These are phyloP conservation scores for Amoeboradix gromovi DNA, from an alignment of 371 early-diverging fungal genomes.

Conservation along the genomic window DNA sequence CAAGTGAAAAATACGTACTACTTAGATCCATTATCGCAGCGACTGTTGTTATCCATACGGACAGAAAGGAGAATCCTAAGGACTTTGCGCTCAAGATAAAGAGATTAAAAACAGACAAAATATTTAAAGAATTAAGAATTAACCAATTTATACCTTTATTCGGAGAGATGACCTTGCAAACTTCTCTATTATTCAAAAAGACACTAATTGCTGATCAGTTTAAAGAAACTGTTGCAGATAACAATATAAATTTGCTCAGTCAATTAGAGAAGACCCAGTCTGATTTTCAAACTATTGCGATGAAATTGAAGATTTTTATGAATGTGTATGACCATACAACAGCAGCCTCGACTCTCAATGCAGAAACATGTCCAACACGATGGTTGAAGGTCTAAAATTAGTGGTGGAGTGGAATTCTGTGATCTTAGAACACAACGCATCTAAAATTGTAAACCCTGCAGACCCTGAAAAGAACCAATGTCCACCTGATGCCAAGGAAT, in stretches of 20 bases:
- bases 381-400: constrained; percentile 8
- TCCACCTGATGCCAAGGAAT: constrained; percentile 5
- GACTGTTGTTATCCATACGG: constrained; percentile 5
- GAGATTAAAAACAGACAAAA: constrained; percentile 11
- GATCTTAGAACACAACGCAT: constrained; percentile 15
- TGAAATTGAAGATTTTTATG: not conserved
- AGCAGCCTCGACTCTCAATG: too few species aligned
- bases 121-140: constrained; percentile 10
- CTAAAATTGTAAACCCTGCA: constrained; percentile 16
- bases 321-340: too few species aligned
- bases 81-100: constrained; percentile 5
- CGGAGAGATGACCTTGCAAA: constrained; percentile 12
- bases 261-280: constrained; percentile 2
- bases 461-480: constrained; percentile 2
- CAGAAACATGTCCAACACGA: constrained; percentile 7
- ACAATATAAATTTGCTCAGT: constrained; percentile 4
- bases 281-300: constrained; percentile 1
- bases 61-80: constrained; percentile 12
- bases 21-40: constrained; percentile 7
- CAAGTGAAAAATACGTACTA: constrained; percentile 8
- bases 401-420: constrained; percentile 6
- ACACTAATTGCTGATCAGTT: too few species aligned
- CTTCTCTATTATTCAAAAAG: constrained; percentile 10
- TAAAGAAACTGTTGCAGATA: too few species aligned
- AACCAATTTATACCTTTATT: constrained; percentile 16